Conservation (phyloP, 2,329 filamentous ascomycete genomes). For the Fonsecaea nubica region DNA sequence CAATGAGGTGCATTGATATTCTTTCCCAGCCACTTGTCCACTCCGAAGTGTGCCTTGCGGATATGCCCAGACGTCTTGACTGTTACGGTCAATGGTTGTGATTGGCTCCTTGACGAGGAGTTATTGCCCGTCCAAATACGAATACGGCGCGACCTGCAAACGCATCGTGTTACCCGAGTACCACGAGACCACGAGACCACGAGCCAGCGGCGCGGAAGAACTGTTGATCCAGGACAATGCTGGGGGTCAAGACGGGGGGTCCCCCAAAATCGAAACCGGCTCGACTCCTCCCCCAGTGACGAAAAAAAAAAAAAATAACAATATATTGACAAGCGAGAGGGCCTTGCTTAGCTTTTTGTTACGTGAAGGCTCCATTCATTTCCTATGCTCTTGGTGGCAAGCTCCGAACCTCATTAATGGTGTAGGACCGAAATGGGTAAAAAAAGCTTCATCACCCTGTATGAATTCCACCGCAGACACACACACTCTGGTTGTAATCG, state of each 20-base stretch:
- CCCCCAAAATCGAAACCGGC: background rate
- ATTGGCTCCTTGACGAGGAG: background rate
- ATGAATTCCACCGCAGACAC: background rate
- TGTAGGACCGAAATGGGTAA: too few species aligned
- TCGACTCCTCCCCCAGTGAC: too few species aligned
- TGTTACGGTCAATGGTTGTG: background rate
- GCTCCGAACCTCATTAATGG: background rate
- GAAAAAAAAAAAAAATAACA: background rate
- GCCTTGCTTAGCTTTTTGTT: background rate
- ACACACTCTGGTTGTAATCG: background rate
- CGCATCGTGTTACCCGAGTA: background rate
- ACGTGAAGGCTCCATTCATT: too few species aligned
- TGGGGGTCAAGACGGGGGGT: too few species aligned
- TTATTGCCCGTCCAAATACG: background rate
- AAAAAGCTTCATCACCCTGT: background rate
- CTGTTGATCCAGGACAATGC: background rate
- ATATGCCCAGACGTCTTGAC: background rate
- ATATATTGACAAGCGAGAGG: background rate
- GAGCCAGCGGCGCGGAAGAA: background rate
- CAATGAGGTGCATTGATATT: background rate
- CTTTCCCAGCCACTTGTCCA: background rate
- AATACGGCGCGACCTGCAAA: background rate
- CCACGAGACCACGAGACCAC: background rate
- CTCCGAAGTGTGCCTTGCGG: constrained; percentile 1
- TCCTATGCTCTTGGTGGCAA: background rate